These are phyloP conservation scores for Pseudopyrenochaeta lycopersici DNA, from an alignment of 2,329 filamentous ascomycete species.

Conservation along the genomic window DNA sequence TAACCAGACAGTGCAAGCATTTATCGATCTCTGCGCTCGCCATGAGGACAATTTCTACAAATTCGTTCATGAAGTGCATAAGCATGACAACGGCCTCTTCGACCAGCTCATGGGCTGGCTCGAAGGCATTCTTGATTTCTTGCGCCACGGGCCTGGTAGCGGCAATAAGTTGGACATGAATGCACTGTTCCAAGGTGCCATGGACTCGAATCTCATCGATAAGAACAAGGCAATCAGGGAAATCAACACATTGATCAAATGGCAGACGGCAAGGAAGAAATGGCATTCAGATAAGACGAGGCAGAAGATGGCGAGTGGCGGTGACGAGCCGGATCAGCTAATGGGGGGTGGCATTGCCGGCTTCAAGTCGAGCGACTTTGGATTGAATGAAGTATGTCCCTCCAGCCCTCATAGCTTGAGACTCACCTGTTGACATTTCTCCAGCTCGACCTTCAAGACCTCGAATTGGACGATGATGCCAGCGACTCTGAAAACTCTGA, in stretches of 20 bases:
- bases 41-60: conserved; percentile 99
- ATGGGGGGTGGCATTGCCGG: conserved; percentile 52
- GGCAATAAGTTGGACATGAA: conserved; percentile 94
- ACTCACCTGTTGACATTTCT: conserved; percentile 12
- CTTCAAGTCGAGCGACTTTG: conserved; percentile 88
- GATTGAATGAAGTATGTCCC: conserved; percentile 74
- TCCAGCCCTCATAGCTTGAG: not conserved
- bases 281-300: conserved; percentile 98
- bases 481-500: conserved; percentile 66
- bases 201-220: conserved; percentile 73
- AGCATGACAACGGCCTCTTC: conserved; percentile 95
- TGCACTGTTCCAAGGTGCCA: conserved; percentile 83
- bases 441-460: conserved; percentile 79
- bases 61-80: conserved; percentile 97
- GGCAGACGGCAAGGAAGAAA: conserved; percentile 95
- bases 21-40: conserved; percentile 93
- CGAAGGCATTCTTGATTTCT: conserved; percentile 91
- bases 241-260: conserved; percentile 85
- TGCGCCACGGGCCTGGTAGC: conserved; percentile 79
- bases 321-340: conserved; percentile 55
- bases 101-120: conserved; percentile 97
- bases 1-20: conserved; percentile 97
- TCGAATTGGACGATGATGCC: conserved; percentile 78
- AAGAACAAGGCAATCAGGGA: conserved; percentile 77
- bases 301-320: conserved; percentile 95